Percentiles rank a stretch among this genome's conserved stretches.
Evolutionary conservation across 495 filamentous ascomycete genomes (phyloP).

Genomic region (Penicillium soppii): DNA sequence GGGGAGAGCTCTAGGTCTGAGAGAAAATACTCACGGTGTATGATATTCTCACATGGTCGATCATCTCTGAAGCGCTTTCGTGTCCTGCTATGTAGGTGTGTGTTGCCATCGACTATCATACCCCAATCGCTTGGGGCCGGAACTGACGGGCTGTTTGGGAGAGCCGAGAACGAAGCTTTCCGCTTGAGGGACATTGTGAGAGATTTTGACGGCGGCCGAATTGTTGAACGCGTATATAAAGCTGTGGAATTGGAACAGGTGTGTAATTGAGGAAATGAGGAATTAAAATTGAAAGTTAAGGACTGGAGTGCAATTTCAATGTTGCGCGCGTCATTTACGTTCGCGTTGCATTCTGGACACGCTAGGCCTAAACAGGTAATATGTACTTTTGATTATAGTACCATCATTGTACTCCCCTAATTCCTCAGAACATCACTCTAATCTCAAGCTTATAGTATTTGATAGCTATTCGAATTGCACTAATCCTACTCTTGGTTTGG

Average conservation of each 20-base stretch:
- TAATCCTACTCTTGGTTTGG: too few relatives aligned
- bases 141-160: conserved; percentile 29
- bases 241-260: background rate
- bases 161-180: conserved; percentile 44
- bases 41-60: conserved; percentile 44
- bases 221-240: background rate
- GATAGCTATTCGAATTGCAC: background rate
- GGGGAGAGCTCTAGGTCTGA: background rate
- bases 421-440: background rate
- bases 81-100: conserved; percentile 50
- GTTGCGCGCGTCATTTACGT: conserved; percentile 18
- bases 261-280: conserved; percentile 9
- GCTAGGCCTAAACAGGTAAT: conserved; percentile 25
- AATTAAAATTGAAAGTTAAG: conserved; percentile 10
- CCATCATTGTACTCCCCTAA: background rate
- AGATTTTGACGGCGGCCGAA: background rate
- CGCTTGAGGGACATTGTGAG: conserved; percentile 49
- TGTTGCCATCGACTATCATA: conserved; percentile 29
- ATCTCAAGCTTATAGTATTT: too few relatives aligned
- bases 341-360: conserved; percentile 22
- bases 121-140: conserved; percentile 28
- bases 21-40: conserved; percentile 40
- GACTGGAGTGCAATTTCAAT: conserved; percentile 13
- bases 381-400: too few relatives aligned
- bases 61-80: conserved; percentile 52